Evolutionary conservation across 768 basidiomycete genomes (phyloP).

Genomic region (Hysterangium stoloniferum): DNA sequence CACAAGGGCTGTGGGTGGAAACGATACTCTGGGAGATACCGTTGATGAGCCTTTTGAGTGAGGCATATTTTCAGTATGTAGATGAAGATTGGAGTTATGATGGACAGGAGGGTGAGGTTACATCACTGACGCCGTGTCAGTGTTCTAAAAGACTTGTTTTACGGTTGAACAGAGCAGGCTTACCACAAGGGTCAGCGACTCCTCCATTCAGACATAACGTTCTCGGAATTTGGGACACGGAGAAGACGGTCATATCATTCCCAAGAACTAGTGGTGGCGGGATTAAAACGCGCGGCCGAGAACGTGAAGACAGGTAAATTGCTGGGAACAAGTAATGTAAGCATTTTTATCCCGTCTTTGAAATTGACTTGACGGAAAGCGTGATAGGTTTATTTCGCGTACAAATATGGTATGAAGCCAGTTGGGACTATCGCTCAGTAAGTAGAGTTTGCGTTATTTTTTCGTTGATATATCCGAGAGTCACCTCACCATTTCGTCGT

Average conservation of each 20-base stretch:
- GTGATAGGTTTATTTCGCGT: slow-evolving; percentile 74
- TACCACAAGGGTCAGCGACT: slow-evolving; percentile 62
- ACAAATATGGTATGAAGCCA: slow-evolving; percentile 54
- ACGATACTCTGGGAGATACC: slow-evolving; percentile 96
- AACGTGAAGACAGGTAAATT: slow-evolving; percentile 45
- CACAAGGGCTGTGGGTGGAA: slow-evolving; percentile 67
- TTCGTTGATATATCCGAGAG: slow-evolving; percentile 12
- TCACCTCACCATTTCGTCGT: not conserved
- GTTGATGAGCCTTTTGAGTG: slow-evolving; percentile 85
- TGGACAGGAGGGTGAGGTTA: slow-evolving; percentile 63
- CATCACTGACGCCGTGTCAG: not conserved
- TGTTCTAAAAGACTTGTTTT: not conserved
- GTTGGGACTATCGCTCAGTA: slow-evolving; percentile 87
- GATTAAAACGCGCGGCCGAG: slow-evolving; percentile 57
- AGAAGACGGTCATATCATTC: slow-evolving; percentile 63
- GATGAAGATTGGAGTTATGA: slow-evolving; percentile 79
- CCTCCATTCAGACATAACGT: slow-evolving; percentile 52
- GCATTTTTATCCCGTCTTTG: slow-evolving; percentile 14
- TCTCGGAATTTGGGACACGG: slow-evolving; percentile 87
- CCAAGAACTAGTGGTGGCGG: slow-evolving; percentile 72
- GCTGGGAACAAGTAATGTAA: slow-evolving; percentile 87
- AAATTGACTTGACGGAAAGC: not conserved
- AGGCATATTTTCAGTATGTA: slow-evolving; percentile 74
- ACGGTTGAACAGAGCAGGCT: slow-evolving; percentile 57
- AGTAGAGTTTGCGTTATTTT: slow-evolving; percentile 23